Base-by-base conservation (phyloP, 2,329 filamentous ascomycete genomes). In the Xylariales sp. region DNA sequence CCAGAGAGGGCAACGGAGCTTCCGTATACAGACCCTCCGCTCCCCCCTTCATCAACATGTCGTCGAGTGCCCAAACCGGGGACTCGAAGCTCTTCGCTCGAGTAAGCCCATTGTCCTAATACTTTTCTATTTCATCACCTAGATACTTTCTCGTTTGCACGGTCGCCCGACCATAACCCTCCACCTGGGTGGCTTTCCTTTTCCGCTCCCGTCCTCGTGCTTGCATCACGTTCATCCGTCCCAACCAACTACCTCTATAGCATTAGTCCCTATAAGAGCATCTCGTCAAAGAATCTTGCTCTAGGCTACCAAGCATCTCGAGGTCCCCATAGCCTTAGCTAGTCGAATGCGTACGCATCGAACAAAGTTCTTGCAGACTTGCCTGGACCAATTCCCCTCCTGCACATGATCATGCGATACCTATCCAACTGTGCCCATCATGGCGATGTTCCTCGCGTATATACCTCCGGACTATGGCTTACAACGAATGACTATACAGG, bases 81-180 rank as follows among this genome's bases (percentile, higher is more conserved):
- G 96, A 98, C 89, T 97, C 96, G 84, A 98, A 97, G 89, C 91
- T 99, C 84, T 99, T 99, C 86, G 95, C 96, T 81, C 90, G 96
- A 86, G 96, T 99, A 88, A 86, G 86, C 81, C 49, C 63, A 68
- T 68, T 53, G 36, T 70, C 63, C 68, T 45, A 58, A 34, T 67
- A n/a, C 50, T 59, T 52, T 39, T 43, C 45, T 39, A 43, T 53
- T 23, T 23, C 23, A 23, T 23, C 23, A 28, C 32, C 49, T 32
- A 56, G 34, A 41, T 50, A 58, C 48, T 46, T 62, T 34, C 36
- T 64, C 12, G 12, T 32, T 49, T 45, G 59, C 62, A 50, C 41
- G 56, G 61, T 49, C 62, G 48, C 62, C 62, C 58, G 54, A 55
- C 52, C 59, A 48, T 39, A 36, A 55, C 55, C 54, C 50, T 58